These are phyloP conservation scores for Trichoderma sp. DNA, from an alignment of 2,329 filamentous ascomycete species.

Conservation along the genomic window DNA sequence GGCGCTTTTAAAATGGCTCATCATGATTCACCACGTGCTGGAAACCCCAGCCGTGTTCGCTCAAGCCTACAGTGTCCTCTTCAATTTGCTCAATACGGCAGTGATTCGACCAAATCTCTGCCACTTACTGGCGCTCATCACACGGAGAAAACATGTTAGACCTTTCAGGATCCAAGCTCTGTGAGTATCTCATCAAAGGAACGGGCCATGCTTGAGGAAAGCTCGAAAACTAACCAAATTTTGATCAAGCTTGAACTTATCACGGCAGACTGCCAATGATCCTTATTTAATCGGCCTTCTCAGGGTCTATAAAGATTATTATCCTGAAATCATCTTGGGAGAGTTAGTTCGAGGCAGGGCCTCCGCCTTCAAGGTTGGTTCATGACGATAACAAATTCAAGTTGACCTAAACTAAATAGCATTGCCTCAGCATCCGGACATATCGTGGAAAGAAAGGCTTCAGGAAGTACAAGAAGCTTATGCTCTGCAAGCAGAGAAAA, in stretches of 20 bases:
- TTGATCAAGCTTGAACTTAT: conserved; percentile 57
- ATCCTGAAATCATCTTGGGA: conserved; percentile 82
- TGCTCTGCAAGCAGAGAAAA: conserved; percentile 49
- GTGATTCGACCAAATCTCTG: conserved; percentile 69
- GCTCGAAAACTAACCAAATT: neutral
- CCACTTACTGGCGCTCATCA: conserved; percentile 77
- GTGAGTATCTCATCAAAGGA: conserved; percentile 40
- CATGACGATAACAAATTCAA: neutral
- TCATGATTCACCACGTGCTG: conserved; percentile 72
- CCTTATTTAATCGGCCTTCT: conserved; percentile 72
- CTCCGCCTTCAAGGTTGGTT: conserved; percentile 59
- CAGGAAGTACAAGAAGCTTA: conserved; percentile 65
- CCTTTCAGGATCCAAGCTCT: conserved; percentile 80
- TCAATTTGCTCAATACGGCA: conserved; percentile 80
- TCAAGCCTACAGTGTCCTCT: conserved; percentile 73
- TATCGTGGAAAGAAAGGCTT: conserved; percentile 70
- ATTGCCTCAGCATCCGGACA: conserved; percentile 65
- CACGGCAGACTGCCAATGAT: conserved; percentile 68
- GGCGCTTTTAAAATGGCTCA: conserved; percentile 74
- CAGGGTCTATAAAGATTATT: conserved; percentile 87
- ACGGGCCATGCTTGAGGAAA: neutral
- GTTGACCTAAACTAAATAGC: conserved; percentile 4
- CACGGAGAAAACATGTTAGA: conserved; percentile 77
- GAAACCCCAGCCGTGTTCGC: conserved; percentile 65
- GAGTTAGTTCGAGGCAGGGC: conserved; percentile 63